Conservation (phyloP, 2,329 filamentous ascomycete species). For the Neopestalotiopsis rosae region DNA sequence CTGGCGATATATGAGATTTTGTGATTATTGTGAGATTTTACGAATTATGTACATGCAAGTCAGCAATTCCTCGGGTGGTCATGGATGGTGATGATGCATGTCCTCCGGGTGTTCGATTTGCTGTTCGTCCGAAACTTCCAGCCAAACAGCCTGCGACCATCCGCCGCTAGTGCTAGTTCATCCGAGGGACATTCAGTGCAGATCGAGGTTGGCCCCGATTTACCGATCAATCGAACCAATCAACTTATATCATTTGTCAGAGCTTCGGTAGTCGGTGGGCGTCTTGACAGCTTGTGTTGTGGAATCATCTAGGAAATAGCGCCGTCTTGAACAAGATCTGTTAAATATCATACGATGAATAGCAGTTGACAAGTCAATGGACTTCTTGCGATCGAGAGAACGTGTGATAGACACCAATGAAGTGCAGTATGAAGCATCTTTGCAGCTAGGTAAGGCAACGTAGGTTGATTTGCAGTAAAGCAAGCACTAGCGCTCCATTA, state of each 20-base stretch:
- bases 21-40: not conserved
- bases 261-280: not conserved
- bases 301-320: not conserved
- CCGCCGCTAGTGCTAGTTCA: not conserved
- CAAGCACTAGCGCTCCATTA: not conserved
- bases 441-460: too few species aligned
- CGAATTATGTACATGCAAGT: not conserved
- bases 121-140: constrained; percentile 1
- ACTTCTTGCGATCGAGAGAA: not conserved
- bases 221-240: constrained; percentile 9
- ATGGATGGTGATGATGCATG: not conserved
- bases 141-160: not conserved
- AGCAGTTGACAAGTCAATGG: not conserved
- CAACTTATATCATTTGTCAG: constrained; percentile 7
- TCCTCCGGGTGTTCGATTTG: not conserved
- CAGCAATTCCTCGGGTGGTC: not conserved
- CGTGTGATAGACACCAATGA: not conserved
- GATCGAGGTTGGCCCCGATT: not conserved
- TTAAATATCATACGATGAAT: not conserved
- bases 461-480: not conserved
- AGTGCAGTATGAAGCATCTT: too few species aligned
- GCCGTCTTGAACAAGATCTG: not conserved
- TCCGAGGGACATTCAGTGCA: not conserved
- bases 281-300: not conserved
- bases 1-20: not conserved